Evolutionary conservation across 2,329 filamentous ascomycete species (phyloP).

Genomic region (Epichloe typhina): DNA sequence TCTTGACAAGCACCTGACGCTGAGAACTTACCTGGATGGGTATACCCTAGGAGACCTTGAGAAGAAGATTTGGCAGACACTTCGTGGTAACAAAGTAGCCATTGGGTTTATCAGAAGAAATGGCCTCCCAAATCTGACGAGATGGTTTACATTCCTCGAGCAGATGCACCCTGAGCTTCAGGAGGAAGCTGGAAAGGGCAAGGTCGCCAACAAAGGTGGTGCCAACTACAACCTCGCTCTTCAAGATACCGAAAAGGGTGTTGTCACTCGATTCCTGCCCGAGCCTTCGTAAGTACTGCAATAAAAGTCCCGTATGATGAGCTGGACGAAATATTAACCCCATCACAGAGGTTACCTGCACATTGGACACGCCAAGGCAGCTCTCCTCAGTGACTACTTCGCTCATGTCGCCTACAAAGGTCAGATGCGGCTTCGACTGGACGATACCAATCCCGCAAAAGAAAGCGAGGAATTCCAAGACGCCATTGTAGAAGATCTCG

Average conservation of each 20-base stretch:
- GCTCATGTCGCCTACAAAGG: constrained; percentile 88
- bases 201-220: constrained; percentile 65
- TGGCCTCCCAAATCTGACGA: constrained; percentile 58
- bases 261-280: constrained; percentile 84
- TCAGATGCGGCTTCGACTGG: constrained; percentile 80
- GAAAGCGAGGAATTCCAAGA: constrained; percentile 96
- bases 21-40: constrained; percentile 76
- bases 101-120: constrained; percentile 70
- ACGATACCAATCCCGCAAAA: constrained; percentile 95
- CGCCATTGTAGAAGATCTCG: constrained; percentile 81
- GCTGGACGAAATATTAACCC: constrained; percentile 4
- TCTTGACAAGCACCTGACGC: constrained; percentile 75
- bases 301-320: not conserved
- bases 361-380: constrained; percentile 91
- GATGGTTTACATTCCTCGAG: constrained; percentile 84
- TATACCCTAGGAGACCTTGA: constrained; percentile 68
- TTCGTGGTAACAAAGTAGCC: constrained; percentile 76
- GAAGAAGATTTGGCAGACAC: constrained; percentile 67
- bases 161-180: constrained; percentile 66
- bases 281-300: constrained; percentile 62
- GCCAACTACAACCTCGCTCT: constrained; percentile 83
- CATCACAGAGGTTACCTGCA: constrained; percentile 64
- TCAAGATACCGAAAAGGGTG: constrained; percentile 72
- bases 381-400: constrained; percentile 91
- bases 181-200: constrained; percentile 51